Percentiles rank a stretch among this genome's conserved stretches.
phyloP scores from a whole-genome alignment of 352 stramenopile species.

The Globisporangium spiculum region DNA sequence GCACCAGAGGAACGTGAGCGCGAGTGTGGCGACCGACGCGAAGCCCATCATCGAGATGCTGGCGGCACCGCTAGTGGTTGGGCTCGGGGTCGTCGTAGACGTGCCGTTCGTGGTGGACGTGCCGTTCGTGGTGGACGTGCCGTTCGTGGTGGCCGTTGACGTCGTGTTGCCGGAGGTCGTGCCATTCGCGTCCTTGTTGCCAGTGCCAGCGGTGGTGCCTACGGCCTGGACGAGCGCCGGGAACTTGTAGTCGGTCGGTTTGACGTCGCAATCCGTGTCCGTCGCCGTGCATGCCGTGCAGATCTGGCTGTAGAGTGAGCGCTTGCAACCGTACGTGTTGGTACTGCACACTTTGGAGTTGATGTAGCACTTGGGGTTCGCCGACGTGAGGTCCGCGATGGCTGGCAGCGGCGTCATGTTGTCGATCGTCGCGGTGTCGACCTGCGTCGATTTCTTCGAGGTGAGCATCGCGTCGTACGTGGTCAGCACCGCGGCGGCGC shows the following conservation, averaged over 20 bases:
- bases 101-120: conserved; percentile 2
- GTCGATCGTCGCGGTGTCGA: conserved; percentile 6
- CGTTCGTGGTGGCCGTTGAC: conserved; percentile 5
- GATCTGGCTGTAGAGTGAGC: conserved; percentile 52
- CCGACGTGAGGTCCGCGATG: conserved; percentile 30
- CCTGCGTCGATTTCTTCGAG: conserved; percentile 29
- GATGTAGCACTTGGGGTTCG: conserved; percentile 65
- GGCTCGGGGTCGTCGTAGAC: conserved; percentile 7
- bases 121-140: conserved; percentile 7
- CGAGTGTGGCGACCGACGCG: conserved; percentile 1
- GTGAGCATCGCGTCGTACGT: conserved; percentile 40
- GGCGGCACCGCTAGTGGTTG: conserved; percentile 15
- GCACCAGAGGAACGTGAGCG: conserved; percentile 9
- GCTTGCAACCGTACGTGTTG: conserved; percentile 53
- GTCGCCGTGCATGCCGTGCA: conserved; percentile 18
- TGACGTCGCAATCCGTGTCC: neutral
- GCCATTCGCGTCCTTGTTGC: conserved; percentile 34
- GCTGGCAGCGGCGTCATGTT: conserved; percentile 54
- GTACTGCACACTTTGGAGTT: conserved; percentile 58
- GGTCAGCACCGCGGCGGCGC: conserved; percentile 39
- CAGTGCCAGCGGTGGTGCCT: conserved; percentile 17
- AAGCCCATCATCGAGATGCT: conserved; percentile 9
- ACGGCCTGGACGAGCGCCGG: conserved; percentile 12
- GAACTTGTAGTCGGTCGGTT: neutral
- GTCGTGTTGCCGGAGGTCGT: conserved; percentile 11